Evolutionary conservation across 306 rosid species (phyloP), one percentile per base, ranked within the genome.

Genomic region (Nissolia schottii): DNA sequence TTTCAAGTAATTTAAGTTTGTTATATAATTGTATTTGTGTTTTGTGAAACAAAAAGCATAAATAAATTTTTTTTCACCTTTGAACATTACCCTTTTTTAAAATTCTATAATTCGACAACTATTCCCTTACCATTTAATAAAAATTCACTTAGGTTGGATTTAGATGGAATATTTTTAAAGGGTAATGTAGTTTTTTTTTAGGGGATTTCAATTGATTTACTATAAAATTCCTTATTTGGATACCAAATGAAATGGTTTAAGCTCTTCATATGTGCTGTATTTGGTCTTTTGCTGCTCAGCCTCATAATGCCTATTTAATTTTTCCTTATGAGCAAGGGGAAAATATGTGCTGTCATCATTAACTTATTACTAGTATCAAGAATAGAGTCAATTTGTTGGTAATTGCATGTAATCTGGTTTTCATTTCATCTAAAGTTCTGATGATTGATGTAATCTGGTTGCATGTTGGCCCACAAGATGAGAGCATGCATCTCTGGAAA

Each of bases 191-290:
- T n/a, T n/a, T n/a, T n/a, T n/a, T n/a, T n/a, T n/a, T n/a, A n/a
- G n/a, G n/a, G n/a, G n/a, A n/a, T n/a, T n/a, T n/a, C n/a, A n/a
- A n/a, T n/a, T n/a, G n/a, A n/a, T n/a, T n/a, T n/a, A n/a, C n/a
- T n/a, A n/a, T n/a, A n/a, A n/a, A n/a, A n/a, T n/a, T n/a, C n/a
- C n/a, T n/a, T n/a, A n/a, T n/a, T n/a, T n/a, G n/a, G n/a, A n/a
- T n/a, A n/a, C n/a, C n/a, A n/a, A n/a, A 49, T 43, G 67, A 50
- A 48, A 45, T 55, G 34, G 53, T 55, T 71, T 28, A n/a, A 63
- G 23, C 60, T 35, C 5, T 22, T 63, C 16, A 67, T 54, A 38
- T 46, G n/a, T 67, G 49, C 50, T 40, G 16, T 25, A 3, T 51
- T 55, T 65, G 49, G n/a, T 15, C 25, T 75, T 14, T 53, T 20